phyloP scores from a whole-genome alignment of 163 green algal species.

The Scenedesmus sp. region DNA sequence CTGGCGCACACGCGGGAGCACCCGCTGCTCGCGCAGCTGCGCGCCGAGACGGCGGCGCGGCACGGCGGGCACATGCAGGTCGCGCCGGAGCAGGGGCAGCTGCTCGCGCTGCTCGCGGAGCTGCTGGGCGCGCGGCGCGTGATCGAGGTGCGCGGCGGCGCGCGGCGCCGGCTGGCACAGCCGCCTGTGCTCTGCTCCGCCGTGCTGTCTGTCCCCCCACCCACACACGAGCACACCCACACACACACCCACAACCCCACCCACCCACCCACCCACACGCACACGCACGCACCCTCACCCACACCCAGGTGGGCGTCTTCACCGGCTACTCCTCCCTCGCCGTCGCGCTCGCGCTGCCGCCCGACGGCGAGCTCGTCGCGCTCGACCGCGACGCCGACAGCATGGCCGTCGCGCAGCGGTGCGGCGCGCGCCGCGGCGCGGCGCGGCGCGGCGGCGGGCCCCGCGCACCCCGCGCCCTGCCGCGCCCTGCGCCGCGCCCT shows the following conservation, averaged over 20 bases:
- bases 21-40: slow-evolving; percentile 68
- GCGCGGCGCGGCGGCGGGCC: too few relatives aligned
- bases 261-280: too few relatives aligned
- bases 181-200: background rate
- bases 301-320: slow-evolving; percentile 84
- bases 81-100: slow-evolving; percentile 88
- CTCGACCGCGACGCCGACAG: slow-evolving; percentile 79
- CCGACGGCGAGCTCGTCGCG: slow-evolving; percentile 76
- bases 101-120: slow-evolving; percentile 86
- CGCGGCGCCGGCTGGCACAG: background rate
- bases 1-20: slow-evolving; percentile 79
- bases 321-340: slow-evolving; percentile 91
- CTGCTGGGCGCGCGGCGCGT: slow-evolving; percentile 63
- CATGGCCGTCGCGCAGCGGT: slow-evolving; percentile 73
- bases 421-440: too few relatives aligned
- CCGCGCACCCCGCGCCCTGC: too few relatives aligned
- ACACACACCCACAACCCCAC: too few relatives aligned
- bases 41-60: slow-evolving; percentile 65
- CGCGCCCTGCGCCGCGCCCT: too few relatives aligned
- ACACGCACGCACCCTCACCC: too few relatives aligned
- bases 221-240: too few relatives aligned
- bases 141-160: slow-evolving; percentile 71
- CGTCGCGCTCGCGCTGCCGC: slow-evolving; percentile 81
- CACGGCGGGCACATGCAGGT: slow-evolving; percentile 67
- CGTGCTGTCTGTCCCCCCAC: slow-evolving; percentile 1